Percentiles rank a stretch among this genome's conserved stretches.
Conservation (phyloP, 176 grass and related monocot genomes). For the Zea mays region DNA sequence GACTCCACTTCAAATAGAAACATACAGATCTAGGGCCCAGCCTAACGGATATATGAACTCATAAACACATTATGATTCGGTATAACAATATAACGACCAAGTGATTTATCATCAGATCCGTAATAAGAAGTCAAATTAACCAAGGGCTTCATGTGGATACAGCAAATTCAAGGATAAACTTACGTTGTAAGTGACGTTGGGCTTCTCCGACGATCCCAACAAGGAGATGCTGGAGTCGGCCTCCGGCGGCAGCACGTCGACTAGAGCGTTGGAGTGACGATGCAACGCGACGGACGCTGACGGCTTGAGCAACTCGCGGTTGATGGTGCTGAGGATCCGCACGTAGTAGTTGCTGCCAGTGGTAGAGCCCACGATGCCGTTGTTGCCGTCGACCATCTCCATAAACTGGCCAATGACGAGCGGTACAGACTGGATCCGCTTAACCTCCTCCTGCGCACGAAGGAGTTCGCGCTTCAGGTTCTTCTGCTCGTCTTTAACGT, state of each 20-base stretch:
- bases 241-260: slow-evolving; percentile 88
- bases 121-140: slow-evolving; percentile 23
- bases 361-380: slow-evolving; percentile 95
- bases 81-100: neutral
- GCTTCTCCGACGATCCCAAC: slow-evolving; percentile 81
- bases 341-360: slow-evolving; percentile 98
- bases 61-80: neutral
- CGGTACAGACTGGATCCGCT: slow-evolving; percentile 95
- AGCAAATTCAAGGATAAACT: slow-evolving; percentile 27
- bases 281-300: slow-evolving; percentile 85
- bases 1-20: neutral
- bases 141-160: neutral
- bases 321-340: slow-evolving; percentile 92
- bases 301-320: slow-evolving; percentile 89
- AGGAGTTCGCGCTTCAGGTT: slow-evolving; percentile 94
- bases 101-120: slow-evolving; percentile 18
- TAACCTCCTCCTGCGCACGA: slow-evolving; percentile 96
- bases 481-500: slow-evolving; percentile 98
- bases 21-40: neutral
- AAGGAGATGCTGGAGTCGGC: slow-evolving; percentile 96
- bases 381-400: slow-evolving; percentile 99
- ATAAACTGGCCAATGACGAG: slow-evolving; percentile 99
- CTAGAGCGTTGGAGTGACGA: slow-evolving; percentile 87
- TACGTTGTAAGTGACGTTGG: slow-evolving; percentile 80
- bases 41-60: neutral